Conservation (phyloP, 2,329 filamentous ascomycete genomes). For the Aspergillus sp. region DNA sequence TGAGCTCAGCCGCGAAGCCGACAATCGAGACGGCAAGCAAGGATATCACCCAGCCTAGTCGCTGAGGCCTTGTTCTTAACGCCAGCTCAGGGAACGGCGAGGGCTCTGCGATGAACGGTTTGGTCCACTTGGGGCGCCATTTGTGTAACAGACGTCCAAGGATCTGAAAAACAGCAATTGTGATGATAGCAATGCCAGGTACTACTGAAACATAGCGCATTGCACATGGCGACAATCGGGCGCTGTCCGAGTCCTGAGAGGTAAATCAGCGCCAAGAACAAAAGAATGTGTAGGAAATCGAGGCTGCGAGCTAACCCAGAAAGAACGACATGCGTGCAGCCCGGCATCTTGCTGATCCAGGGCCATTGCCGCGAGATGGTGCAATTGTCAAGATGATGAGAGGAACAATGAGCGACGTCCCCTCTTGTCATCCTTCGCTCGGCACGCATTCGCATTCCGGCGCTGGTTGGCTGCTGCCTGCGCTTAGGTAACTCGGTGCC, state of each 20-base stretch:
- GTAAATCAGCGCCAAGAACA: constrained; percentile 8
- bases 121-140: constrained; percentile 51
- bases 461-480: not conserved
- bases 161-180: constrained; percentile 30
- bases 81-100: constrained; percentile 28
- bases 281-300: not conserved
- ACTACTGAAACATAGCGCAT: constrained; percentile 33
- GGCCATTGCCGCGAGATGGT: constrained; percentile 6
- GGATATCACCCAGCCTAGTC: constrained; percentile 34
- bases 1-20: constrained; percentile 36
- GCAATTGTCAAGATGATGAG: not conserved
- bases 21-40: constrained; percentile 41
- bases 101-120: constrained; percentile 51
- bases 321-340: constrained; percentile 12
- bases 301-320: constrained; percentile 16
- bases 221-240: constrained; percentile 35
- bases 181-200: constrained; percentile 26
- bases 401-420: not conserved
- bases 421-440: not conserved
- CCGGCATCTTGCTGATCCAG: constrained; percentile 9
- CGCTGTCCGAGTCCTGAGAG: constrained; percentile 36
- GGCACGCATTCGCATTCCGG: not conserved
- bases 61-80: constrained; percentile 29
- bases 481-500: not conserved
- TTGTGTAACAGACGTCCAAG: constrained; percentile 22